Conservation (phyloP, 106 monocot genomes). For the Iris macrosiphon region DNA sequence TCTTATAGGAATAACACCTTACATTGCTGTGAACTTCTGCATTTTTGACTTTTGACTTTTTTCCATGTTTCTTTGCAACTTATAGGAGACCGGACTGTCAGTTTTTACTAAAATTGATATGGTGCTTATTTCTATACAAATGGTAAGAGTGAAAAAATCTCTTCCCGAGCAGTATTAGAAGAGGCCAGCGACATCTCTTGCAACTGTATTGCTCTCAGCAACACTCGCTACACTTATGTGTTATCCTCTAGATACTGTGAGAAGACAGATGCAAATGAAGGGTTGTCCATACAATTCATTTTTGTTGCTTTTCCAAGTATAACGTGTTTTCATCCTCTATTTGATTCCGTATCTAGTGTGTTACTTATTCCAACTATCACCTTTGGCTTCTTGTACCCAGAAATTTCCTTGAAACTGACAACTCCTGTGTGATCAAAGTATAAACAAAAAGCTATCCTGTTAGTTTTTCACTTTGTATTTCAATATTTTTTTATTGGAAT, state of each 20-base stretch:
- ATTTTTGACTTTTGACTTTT: slow-evolving; percentile 74
- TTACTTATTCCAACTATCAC: too few species aligned
- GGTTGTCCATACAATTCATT: slow-evolving; percentile 67
- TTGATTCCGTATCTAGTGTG: too few species aligned
- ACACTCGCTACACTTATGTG: slow-evolving; percentile 82
- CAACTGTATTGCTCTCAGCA: slow-evolving; percentile 67
- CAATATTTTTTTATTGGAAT: too few species aligned
- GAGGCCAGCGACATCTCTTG: slow-evolving; percentile 71
- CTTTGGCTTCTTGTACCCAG: too few species aligned
- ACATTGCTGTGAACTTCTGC: slow-evolving; percentile 92
- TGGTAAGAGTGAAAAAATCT: slow-evolving; percentile 81
- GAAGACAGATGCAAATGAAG: slow-evolving; percentile 96
- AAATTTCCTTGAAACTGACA: too few species aligned
- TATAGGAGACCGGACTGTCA: too few species aligned
- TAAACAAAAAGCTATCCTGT: too few species aligned
- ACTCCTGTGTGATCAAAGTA: too few species aligned
- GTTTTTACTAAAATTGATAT: too few species aligned
- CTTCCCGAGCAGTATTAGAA: slow-evolving; percentile 76
- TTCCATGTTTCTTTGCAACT: background rate
- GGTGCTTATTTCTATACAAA: background rate
- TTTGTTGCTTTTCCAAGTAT: slow-evolving; percentile 75
- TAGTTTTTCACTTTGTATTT: too few species aligned
- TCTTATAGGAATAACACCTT: slow-evolving; percentile 80
- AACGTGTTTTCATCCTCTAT: too few species aligned
- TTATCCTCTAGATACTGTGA: slow-evolving; percentile 85